Base-by-base conservation (phyloP, 2,329 filamentous ascomycete genomes). In the Apiospora marii region DNA sequence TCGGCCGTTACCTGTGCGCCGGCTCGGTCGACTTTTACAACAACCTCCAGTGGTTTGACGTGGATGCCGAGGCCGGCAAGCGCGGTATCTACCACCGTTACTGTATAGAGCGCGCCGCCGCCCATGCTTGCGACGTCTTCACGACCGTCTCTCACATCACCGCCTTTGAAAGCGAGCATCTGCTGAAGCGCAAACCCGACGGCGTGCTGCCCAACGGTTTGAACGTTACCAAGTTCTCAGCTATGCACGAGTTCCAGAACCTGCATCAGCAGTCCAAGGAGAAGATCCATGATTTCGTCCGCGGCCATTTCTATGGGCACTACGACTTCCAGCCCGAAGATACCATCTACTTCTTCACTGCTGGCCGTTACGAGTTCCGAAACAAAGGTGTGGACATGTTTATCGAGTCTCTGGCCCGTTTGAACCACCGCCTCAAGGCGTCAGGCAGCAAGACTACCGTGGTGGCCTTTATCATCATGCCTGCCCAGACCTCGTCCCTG, bases 361-460 rank as follows among this genome's bases (percentile, higher is more conserved):
- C 96, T 8, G 96, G 96, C 73, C 93, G 96, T 75, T 99, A 99
- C 80, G 96, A 99, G 83, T 99, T 96, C 88, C 89, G 96, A 76
- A 99, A 99, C 81, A 99, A 99, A 85, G 96, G 96, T 80, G 96
- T 98, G 13, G 96, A 99, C 83, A 98, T 99, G 96, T 99, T 98
- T 83, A 97, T 99, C 77, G 96, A 99, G 84, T 96, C 95, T 4
- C 86, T 99, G 75, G 96, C 96, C 41, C 93, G 96, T 61, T 86
- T 99, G 79, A 99, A 99, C 84, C 95, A 98, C 86, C 91, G 93
- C 51, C 90, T 99, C 80, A 98, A 98, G 89, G 84, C 85, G 70
- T 84, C 91, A 10, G 94, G 94, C 68, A 97, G 94, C 77, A 97
- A 96, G 84, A 95, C 92, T 81, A 98, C 96, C 0, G 93, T 99